phyloP scores from a whole-genome alignment of 1,284 basidiomycete genomes.

The Exobasidium cylindrosporum region DNA sequence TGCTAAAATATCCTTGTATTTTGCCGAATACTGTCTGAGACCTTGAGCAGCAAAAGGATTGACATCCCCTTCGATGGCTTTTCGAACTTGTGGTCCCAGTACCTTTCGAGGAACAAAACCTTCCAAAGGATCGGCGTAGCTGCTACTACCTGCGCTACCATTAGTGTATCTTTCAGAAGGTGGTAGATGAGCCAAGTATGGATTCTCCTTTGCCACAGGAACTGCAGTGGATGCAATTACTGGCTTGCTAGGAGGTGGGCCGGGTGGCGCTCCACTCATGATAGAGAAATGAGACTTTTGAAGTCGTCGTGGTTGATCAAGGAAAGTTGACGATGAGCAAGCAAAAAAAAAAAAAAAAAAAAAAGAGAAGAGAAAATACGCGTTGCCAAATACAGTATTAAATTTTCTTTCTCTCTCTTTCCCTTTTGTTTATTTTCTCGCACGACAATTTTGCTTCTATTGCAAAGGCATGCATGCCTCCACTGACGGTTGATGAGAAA shows the following conservation, averaged over 20 bases:
- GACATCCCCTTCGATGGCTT: conserved; percentile 72
- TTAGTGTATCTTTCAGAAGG: conserved; percentile 16
- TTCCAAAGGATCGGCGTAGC: conserved; percentile 63
- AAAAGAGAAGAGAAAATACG: no score
- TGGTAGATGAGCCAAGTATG: conserved; percentile 43
- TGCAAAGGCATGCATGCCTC: no score
- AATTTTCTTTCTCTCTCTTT: no score
- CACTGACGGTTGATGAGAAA: no score
- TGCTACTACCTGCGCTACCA: conserved; percentile 14
- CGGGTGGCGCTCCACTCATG: conserved; percentile 10
- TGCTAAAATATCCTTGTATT: conserved; percentile 84
- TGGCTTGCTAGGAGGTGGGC: conserved; percentile 11
- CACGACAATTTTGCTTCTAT: no score
- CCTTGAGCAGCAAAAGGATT: conserved; percentile 70
- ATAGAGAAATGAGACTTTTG: neutral
- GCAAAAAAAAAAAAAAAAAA: no score
- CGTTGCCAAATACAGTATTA: no score
- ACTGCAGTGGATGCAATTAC: conserved; percentile 1
- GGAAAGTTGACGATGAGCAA: neutral
- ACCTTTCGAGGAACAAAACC: conserved; percentile 77
- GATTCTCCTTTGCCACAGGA: conserved; percentile 31
- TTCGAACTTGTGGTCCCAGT: conserved; percentile 68
- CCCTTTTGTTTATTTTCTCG: no score
- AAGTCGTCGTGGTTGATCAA: neutral
- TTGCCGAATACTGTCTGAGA: conserved; percentile 67